Evolutionary conservation across 108 stramenopile genomes (phyloP).

Genomic region (Schizochytrium sp.): DNA sequence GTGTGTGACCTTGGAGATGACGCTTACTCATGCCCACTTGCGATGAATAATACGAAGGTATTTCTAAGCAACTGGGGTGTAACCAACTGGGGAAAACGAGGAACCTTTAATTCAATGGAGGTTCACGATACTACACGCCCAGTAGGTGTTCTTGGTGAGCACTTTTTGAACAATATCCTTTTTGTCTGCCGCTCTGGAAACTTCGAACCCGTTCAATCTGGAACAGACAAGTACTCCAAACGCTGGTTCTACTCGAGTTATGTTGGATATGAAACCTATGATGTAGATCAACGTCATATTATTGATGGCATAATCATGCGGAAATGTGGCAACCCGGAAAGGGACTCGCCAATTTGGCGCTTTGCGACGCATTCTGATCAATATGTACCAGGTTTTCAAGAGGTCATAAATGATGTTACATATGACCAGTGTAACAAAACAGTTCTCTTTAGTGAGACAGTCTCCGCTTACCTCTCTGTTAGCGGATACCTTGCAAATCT

Average conservation of each 20-base stretch:
- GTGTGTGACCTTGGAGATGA: not conserved
- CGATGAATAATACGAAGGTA: not conserved
- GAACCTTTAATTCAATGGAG: not conserved
- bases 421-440: not conserved
- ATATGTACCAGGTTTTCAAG: not conserved
- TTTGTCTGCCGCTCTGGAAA: slow-evolving; percentile 15
- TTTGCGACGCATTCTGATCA: not conserved
- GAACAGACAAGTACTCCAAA: not conserved
- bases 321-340: not conserved
- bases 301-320: not conserved
- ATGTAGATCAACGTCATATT: slow-evolving; percentile 4
- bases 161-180: not conserved
- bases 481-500: not conserved
- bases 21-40: not conserved
- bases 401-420: not conserved
- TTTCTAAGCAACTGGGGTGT: slow-evolving; percentile 42
- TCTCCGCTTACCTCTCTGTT: not conserved
- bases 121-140: not conserved
- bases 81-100: slow-evolving; percentile 4
- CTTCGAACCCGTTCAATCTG: not conserved
- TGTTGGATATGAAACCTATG: slow-evolving; percentile 2
- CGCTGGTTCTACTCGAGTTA: not conserved
- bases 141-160: not conserved
- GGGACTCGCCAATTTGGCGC: not conserved
- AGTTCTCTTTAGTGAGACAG: not conserved